Conservation (phyloP, 2,329 filamentous ascomycete species). For the Hypocrella siamensis region DNA sequence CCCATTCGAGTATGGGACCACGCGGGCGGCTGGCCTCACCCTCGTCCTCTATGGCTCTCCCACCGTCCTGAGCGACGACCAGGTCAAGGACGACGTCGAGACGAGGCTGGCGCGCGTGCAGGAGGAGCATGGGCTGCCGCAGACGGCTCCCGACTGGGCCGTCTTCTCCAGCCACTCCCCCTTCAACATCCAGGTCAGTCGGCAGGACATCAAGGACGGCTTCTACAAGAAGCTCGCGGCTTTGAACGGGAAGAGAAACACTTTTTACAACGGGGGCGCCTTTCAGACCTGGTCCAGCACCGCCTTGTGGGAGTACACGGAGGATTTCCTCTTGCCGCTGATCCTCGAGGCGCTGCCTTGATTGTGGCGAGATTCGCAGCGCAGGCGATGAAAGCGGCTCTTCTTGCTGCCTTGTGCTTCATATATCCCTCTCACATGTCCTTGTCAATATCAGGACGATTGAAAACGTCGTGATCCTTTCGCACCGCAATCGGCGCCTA, state of each 20-base stretch:
- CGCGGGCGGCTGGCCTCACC: not conserved
- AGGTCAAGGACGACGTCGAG: conserved; percentile 1
- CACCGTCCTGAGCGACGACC: not conserved
- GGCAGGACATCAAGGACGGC: conserved; percentile 9
- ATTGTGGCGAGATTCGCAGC: no score
- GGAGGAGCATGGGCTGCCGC: not conserved
- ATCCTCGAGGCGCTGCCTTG: not conserved
- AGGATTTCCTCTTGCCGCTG: conserved; percentile 1
- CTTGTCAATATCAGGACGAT: no score
- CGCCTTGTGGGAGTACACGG: not conserved
- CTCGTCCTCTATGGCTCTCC: conserved; percentile 1
- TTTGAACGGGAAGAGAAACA: conserved; percentile 12
- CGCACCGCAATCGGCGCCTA: no score
- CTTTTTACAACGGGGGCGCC: conserved; percentile 12
- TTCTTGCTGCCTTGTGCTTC: no score
- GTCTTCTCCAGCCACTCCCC: conserved; percentile 11
- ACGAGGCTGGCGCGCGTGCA: not conserved
- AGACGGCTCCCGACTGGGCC: conserved; percentile 2
- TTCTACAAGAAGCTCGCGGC: conserved; percentile 12
- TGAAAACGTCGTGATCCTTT: no score
- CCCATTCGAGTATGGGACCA: not conserved
- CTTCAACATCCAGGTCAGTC: conserved; percentile 8
- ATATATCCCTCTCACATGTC: no score
- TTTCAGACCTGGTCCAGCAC: not conserved
- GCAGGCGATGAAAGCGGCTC: no score